Percentiles rank a stretch among this genome's conserved stretches.
Evolutionary conservation across 1,284 basidiomycete genomes (phyloP).

Genomic region (Malassezia slooffiae): DNA sequence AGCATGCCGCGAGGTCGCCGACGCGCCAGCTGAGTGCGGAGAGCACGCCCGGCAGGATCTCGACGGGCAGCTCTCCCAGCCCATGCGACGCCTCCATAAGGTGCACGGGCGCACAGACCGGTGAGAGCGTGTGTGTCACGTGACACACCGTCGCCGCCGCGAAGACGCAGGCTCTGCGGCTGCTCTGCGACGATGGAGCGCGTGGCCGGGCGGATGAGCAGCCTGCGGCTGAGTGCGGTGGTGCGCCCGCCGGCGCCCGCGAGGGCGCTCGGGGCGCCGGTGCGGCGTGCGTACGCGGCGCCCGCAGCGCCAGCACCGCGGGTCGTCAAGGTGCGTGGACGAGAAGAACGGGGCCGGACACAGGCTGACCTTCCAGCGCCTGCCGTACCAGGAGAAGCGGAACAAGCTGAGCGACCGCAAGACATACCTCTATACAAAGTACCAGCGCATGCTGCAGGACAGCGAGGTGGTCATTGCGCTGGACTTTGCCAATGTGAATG

Average conservation of each 20-base stretch:
- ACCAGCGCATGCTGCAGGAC: constrained; percentile 10
- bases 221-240: too few species aligned
- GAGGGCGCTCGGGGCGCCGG: too few species aligned
- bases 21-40: constrained; percentile 23
- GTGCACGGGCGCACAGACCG: too few species aligned
- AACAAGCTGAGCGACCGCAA: constrained; percentile 14
- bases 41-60: constrained; percentile 28
- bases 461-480: constrained; percentile 12
- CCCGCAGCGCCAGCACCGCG: neutral
- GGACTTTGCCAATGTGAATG: constrained; percentile 6
- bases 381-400: constrained; percentile 14
- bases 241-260: too few species aligned
- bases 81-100: neutral
- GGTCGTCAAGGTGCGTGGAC: too few species aligned
- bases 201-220: neutral
- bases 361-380: too few species aligned
- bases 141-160: too few species aligned
- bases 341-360: too few species aligned
- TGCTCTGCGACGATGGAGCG: neutral
- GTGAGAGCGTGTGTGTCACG: too few species aligned
- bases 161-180: neutral
- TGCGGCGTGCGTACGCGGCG: constrained; percentile 10
- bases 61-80: constrained; percentile 22
- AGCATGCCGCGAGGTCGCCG: constrained; percentile 28
- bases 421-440: constrained; percentile 8